Evolutionary conservation across 1,139 yeast species (phyloP).

Genomic region (Suhomyces atakaporum): DNA sequence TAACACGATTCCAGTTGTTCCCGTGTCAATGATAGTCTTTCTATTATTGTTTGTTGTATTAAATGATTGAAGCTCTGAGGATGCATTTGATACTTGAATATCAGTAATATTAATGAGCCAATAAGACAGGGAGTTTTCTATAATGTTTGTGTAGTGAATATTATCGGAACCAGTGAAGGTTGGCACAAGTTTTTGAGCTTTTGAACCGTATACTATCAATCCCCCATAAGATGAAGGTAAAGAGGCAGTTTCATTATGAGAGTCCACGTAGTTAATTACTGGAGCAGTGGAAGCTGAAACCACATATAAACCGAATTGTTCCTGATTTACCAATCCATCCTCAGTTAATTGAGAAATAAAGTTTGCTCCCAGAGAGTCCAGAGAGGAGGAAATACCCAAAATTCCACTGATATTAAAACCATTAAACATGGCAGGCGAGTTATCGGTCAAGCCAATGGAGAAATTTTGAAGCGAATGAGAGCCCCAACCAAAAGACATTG

Average conservation of each 20-base stretch:
- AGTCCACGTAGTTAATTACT: slow-evolving; percentile 12
- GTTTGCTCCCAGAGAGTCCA: slow-evolving; percentile 16
- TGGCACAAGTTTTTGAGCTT: slow-evolving; percentile 17
- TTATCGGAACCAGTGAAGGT: slow-evolving; percentile 1
- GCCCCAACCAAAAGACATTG: slow-evolving; percentile 8
- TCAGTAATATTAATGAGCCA: slow-evolving; percentile 54
- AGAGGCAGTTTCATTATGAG: slow-evolving; percentile 5
- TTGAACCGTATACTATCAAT: slow-evolving; percentile 28
- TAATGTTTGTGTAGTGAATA: slow-evolving; percentile 38
- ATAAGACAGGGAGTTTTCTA: slow-evolving; percentile 41
- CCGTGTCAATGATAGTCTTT: slow-evolving; percentile 61
- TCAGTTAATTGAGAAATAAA: slow-evolving; percentile 24
- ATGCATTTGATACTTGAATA: slow-evolving; percentile 33
- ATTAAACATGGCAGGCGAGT: slow-evolving; percentile 55
- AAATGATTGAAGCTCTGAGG: slow-evolving; percentile 13
- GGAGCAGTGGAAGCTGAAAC: slow-evolving; percentile 20
- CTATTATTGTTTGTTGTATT: slow-evolving; percentile 23
- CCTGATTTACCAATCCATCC: slow-evolving; percentile 21
- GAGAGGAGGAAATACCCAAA: slow-evolving; percentile 51
- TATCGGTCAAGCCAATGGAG: slow-evolving; percentile 54
- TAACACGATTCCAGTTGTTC: slow-evolving; percentile 62
- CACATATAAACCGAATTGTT: slow-evolving; percentile 26
- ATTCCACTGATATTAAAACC: slow-evolving; percentile 61
- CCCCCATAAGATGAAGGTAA: slow-evolving; percentile 25
- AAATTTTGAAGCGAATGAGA: slow-evolving; percentile 33